phyloP scores from a whole-genome alignment of 1,284 basidiomycete species.

The Puccinia polysora region DNA sequence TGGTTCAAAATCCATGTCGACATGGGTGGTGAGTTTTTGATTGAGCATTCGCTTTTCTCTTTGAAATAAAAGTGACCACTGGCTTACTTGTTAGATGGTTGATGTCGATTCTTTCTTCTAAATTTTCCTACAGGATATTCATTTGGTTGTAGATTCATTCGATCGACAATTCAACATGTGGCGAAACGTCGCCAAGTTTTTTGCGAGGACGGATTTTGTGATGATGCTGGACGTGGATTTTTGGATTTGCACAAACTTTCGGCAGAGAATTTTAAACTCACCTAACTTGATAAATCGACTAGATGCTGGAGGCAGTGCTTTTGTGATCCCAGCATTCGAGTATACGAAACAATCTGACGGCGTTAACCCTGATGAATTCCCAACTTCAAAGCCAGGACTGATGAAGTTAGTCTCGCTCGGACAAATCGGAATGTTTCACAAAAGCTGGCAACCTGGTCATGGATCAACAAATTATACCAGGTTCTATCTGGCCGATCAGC shows the following conservation, averaged over 20 bases:
- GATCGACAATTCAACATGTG: constrained; percentile 78
- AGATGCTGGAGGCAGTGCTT: constrained; percentile 60
- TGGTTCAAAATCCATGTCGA: constrained; percentile 36
- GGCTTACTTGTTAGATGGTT: too few species aligned
- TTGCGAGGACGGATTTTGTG: constrained; percentile 71
- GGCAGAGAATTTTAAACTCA: constrained; percentile 57
- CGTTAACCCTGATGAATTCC: constrained; percentile 61
- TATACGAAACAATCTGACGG: constrained; percentile 64
- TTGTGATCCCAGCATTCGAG: constrained; percentile 76
- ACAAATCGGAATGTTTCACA: constrained; percentile 69
- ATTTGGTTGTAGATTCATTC: constrained; percentile 75
- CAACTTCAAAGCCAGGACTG: constrained; percentile 62
- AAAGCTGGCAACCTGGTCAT: constrained; percentile 69
- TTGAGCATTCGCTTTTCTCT: too few species aligned
- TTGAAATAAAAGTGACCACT: too few species aligned
- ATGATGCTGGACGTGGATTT: constrained; percentile 88
- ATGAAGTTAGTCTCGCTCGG: constrained; percentile 59
- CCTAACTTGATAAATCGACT: constrained; percentile 54
- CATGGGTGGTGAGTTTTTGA: constrained; percentile 32
- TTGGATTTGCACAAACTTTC: constrained; percentile 71
- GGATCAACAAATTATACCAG: constrained; percentile 69
- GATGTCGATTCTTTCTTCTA: too few species aligned
- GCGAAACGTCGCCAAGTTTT: constrained; percentile 73
- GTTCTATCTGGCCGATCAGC: constrained; percentile 60
- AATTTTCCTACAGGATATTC: constrained; percentile 66